Evolutionary conservation across 768 basidiomycete species (phyloP), one percentile per base, ranked within the genome.

Genomic region (Leccinum ochraceum): DNA sequence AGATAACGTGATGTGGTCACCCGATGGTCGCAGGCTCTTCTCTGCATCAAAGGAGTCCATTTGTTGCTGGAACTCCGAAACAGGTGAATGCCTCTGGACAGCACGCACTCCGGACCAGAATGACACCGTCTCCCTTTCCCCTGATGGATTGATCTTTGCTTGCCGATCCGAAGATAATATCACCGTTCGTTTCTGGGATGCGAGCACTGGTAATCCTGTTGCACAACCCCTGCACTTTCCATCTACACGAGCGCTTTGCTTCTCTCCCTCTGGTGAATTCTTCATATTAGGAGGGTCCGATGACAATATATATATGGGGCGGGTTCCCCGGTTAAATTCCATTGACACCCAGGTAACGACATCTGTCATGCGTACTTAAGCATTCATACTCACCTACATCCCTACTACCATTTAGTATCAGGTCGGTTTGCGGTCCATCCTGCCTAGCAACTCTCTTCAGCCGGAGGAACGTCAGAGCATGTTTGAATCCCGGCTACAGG

Each of bases 1-100:
- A 11, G 24, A 17, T 14, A 3, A 7, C 1, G 17, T 57, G 10
- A 7, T 59, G n/a, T 65, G 63, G 63, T 60, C 63, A 22, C 37
- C 3, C 0, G 58, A 65, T 17, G 59, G 55, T 1, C 28, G 6
- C 1, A 39, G 14, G 32, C 52, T 64, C 14, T 44, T 52, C 17
- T 36, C 22, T 9, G 20, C 26, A 7, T 28, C 16, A 6, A 3
- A 50, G 1, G 26, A 49, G 7, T 17, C 26, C 6, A 50, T 50
- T 28, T 9, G 0, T 26, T 50, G 49, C 4, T 50, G 26, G 49
- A 9, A 50, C 49, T 14, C 14, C 7, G 16, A 50, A 50, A 16
- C 24, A 49, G 24, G 24, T 14, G 22, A 49, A 26, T 3, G 1
- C 22, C 11, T 49, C 39, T 22, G 48, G 48, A 49, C 14, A 26